Percentiles rank a stretch among this genome's conserved stretches.
Conservation (phyloP, 1,139 yeast genomes). For the Torulaspora pretoriensis region DNA sequence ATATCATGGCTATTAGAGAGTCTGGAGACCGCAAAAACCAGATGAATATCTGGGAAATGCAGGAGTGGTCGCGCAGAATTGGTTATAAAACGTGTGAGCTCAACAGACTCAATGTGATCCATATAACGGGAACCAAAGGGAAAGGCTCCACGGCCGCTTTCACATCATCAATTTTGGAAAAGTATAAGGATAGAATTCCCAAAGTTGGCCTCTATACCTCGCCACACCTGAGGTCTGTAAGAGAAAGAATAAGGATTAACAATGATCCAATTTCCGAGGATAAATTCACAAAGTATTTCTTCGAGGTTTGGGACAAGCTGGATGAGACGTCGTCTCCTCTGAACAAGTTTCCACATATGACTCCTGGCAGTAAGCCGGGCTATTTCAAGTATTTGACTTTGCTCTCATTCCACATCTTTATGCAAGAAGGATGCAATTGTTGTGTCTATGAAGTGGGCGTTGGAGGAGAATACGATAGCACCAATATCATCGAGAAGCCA, state of each 20-base stretch:
- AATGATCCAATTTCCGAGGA: slow-evolving; percentile 81
- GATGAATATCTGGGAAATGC: slow-evolving; percentile 77
- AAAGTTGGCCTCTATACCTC: slow-evolving; percentile 90
- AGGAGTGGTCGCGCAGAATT: slow-evolving; percentile 82
- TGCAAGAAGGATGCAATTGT: slow-evolving; percentile 81
- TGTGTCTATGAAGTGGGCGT: slow-evolving; percentile 98
- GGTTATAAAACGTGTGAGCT: slow-evolving; percentile 74
- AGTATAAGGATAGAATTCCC: slow-evolving; percentile 43
- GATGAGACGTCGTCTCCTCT: slow-evolving; percentile 55
- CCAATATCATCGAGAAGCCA: slow-evolving; percentile 78
- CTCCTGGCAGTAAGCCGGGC: slow-evolving; percentile 74
- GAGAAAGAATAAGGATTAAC: slow-evolving; percentile 86
- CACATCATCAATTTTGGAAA: slow-evolving; percentile 70
- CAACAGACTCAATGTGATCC: slow-evolving; percentile 72
- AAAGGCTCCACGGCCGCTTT: slow-evolving; percentile 98
- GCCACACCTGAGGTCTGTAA: slow-evolving; percentile 88
- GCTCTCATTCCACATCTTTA: slow-evolving; percentile 83
- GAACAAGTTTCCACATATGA: slow-evolving; percentile 66
- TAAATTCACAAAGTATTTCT: slow-evolving; percentile 80
- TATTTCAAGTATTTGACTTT: slow-evolving; percentile 89
- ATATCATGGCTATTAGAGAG: slow-evolving; percentile 75
- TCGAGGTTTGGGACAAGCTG: slow-evolving; percentile 86
- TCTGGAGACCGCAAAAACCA: slow-evolving; percentile 68
- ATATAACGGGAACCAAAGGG: slow-evolving; percentile 97
- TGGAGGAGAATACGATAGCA: slow-evolving; percentile 95